Percentiles rank a stretch among this genome's conserved stretches.
Evolutionary conservation across 2,329 filamentous ascomycete genomes (phyloP).

Genomic region (Xylaria sp.): DNA sequence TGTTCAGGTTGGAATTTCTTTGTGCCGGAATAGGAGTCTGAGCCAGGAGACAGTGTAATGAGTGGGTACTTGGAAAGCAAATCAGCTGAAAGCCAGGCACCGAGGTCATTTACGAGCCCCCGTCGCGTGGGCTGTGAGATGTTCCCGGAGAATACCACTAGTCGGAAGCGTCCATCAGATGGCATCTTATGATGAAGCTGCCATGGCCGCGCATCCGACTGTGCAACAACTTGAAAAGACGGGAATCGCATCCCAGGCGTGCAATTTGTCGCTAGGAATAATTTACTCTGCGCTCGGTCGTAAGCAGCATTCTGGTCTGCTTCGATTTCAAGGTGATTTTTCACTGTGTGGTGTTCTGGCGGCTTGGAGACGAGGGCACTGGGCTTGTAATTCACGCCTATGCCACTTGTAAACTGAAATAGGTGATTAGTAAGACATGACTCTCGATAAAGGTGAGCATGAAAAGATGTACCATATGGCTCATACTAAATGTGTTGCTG

Average conservation of each 20-base stretch:
- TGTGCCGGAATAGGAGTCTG: conserved; percentile 33
- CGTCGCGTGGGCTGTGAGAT: conserved; percentile 57
- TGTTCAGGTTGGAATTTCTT: conserved; percentile 52
- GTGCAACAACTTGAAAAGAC: conserved; percentile 69
- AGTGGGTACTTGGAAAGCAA: conserved; percentile 57
- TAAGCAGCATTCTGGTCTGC: conserved; percentile 17
- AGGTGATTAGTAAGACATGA: background rate
- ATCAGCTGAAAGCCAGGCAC: conserved; percentile 51
- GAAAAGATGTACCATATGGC: conserved; percentile 39
- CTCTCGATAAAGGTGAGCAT: background rate
- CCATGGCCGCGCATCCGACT: conserved; percentile 66
- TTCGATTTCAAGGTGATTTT: conserved; percentile 2
- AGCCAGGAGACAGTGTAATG: conserved; percentile 41
- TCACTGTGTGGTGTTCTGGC: conserved; percentile 42
- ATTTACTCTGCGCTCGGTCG: conserved; percentile 42
- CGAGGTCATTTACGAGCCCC: conserved; percentile 57
- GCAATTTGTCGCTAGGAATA: conserved; percentile 59
- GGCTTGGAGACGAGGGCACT: conserved; percentile 67
- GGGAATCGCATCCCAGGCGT: conserved; percentile 68
- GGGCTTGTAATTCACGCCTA: conserved; percentile 67
- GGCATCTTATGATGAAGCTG: conserved; percentile 67
- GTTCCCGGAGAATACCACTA: conserved; percentile 72
- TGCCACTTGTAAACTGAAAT: conserved; percentile 37
- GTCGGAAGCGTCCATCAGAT: conserved; percentile 67
- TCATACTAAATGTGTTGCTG: conserved; percentile 44